Conservation (phyloP, 1,284 basidiomycete genomes). For the Fomitopsis palustris region DNA sequence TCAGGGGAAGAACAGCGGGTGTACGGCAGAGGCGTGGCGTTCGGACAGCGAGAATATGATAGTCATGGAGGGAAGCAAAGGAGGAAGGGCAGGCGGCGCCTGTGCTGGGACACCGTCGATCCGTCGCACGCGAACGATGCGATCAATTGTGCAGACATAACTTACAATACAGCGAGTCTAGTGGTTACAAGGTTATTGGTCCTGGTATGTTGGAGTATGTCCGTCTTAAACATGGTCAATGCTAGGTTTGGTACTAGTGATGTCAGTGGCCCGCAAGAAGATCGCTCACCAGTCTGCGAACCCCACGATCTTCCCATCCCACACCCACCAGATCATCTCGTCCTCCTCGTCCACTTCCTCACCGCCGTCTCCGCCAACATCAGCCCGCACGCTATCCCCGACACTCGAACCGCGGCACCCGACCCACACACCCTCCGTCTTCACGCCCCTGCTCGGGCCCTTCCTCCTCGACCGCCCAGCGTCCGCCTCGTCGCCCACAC, state of each 20-base stretch:
- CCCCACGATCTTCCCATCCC: conserved; percentile 70
- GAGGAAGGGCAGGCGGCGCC: too few relatives aligned
- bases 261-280: too few relatives aligned
- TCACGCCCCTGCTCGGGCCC: conserved; percentile 24
- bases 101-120: too few relatives aligned
- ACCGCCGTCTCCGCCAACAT: not conserved
- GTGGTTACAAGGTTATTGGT: too few relatives aligned
- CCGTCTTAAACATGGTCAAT: too few relatives aligned
- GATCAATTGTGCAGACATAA: too few relatives aligned
- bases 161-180: too few relatives aligned
- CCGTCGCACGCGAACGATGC: too few relatives aligned
- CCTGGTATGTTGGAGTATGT: too few relatives aligned
- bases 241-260: not conserved
- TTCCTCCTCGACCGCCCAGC: conserved; percentile 15
- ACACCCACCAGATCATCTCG: conserved; percentile 80
- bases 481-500: conserved; percentile 7
- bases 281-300: conserved; percentile 58
- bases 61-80: too few relatives aligned
- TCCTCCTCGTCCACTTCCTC: conserved; percentile 47
- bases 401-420: conserved; percentile 24
- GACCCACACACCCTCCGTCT: conserved; percentile 62
- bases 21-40: too few relatives aligned
- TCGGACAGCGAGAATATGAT: too few relatives aligned
- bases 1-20: not conserved
- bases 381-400: conserved; percentile 5